phyloP scores from a whole-genome alignment of 1,284 basidiomycete genomes.

The Cutaneotrichosporon cyanovorans region DNA sequence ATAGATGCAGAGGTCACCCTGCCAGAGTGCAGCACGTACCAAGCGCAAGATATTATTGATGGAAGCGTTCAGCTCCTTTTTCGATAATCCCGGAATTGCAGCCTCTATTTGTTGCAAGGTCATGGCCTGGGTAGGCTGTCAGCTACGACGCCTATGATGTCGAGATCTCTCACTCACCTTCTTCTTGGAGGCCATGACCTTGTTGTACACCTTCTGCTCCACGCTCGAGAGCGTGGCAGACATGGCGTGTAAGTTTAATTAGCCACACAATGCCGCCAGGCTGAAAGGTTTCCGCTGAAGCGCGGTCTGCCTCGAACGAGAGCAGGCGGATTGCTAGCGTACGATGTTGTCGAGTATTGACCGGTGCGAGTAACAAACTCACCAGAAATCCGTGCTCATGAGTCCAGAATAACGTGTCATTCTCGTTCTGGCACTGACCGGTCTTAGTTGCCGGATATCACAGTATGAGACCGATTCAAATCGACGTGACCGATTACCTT shows the following conservation, averaged over 20 bases:
- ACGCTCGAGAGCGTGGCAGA: slow-evolving; percentile 27
- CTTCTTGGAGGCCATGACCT: slow-evolving; percentile 37
- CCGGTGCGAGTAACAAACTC: too few relatives aligned
- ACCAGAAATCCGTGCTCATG: too few relatives aligned
- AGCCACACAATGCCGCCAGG: neutral
- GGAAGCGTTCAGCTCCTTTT: slow-evolving; percentile 19
- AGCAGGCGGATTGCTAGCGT: too few relatives aligned
- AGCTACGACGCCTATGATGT: neutral
- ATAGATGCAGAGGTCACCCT: neutral
- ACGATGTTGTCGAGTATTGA: too few relatives aligned
- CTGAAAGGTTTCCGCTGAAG: neutral
- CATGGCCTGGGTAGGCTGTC: slow-evolving; percentile 19
- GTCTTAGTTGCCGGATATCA: too few relatives aligned
- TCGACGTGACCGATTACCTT: neutral
- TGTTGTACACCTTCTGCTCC: slow-evolving; percentile 43
- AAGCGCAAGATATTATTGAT: slow-evolving; percentile 20
- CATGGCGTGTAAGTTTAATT: slow-evolving; percentile 11
- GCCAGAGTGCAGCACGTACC: slow-evolving; percentile 11
- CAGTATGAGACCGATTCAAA: neutral
- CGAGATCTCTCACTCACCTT: slow-evolving; percentile 19
- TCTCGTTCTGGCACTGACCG: too few relatives aligned
- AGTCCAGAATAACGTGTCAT: too few relatives aligned
- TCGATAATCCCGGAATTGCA: slow-evolving; percentile 22
- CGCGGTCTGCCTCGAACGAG: neutral
- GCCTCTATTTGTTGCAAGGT: slow-evolving; percentile 22